A percentile compares a stretch with the other conserved stretches of the same genome.
phyloP scores from a whole-genome alignment of 805 yeast genomes.

The Vanderwaltozyma yarrowii region DNA sequence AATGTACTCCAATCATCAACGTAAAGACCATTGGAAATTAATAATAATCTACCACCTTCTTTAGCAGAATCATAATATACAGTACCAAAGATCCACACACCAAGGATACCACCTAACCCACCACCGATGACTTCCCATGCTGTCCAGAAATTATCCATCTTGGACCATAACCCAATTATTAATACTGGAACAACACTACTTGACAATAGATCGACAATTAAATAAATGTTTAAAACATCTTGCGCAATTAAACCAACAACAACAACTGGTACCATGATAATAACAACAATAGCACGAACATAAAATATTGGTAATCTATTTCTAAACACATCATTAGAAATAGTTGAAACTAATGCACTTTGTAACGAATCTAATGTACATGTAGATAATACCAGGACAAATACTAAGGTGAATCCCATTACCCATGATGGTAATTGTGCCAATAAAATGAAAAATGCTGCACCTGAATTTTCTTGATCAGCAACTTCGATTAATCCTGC shows the following conservation, averaged over 20 bases:
- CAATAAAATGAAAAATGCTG: conserved; percentile 65
- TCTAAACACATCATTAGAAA: conserved; percentile 83
- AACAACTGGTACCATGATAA: conserved; percentile 78
- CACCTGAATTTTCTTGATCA: conserved; percentile 42
- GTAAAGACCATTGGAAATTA: conserved; percentile 75
- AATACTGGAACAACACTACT: conserved; percentile 79
- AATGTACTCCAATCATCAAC: conserved; percentile 85
- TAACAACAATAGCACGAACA: conserved; percentile 58
- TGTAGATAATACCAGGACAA: conserved; percentile 63
- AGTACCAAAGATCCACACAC: conserved; percentile 75
- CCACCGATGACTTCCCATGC: conserved; percentile 79
- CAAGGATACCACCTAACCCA: conserved; percentile 72
- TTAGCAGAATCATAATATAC: conserved; percentile 62
- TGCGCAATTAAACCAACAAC: conserved; percentile 80
- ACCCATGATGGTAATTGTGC: conserved; percentile 77
- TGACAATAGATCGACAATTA: conserved; percentile 85
- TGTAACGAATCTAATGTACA: conserved; percentile 86
- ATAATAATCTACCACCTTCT: conserved; percentile 66
- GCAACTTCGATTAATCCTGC: conserved; percentile 48
- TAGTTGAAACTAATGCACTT: conserved; percentile 78
- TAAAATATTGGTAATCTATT: conserved; percentile 60
- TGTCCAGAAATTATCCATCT: conserved; percentile 50
- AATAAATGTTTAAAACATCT: conserved; percentile 73
- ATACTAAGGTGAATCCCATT: conserved; percentile 70
- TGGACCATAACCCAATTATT: conserved; percentile 63